phyloP scores from a whole-genome alignment of 2,329 filamentous ascomycete species.

The Penicillium rolfsii region DNA sequence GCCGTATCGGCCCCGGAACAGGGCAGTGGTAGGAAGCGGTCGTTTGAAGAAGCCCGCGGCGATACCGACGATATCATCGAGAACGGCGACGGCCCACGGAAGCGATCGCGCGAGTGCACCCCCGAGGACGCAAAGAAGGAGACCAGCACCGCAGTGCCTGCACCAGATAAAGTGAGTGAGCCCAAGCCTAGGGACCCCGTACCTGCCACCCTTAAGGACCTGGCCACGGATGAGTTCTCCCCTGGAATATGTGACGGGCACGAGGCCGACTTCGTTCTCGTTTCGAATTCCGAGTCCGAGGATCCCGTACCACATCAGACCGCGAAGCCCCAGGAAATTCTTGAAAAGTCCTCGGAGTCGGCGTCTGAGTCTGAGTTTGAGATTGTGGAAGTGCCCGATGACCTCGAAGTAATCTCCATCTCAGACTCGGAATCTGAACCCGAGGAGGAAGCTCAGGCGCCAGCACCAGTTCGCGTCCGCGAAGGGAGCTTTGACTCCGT shows the following conservation, averaged over 20 bases:
- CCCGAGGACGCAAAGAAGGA: conserved; percentile 19
- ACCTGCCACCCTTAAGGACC: conserved; percentile 7
- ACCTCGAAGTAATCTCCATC: background rate
- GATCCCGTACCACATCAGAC: background rate
- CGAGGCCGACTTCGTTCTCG: background rate
- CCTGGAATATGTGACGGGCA: background rate
- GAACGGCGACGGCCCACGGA: conserved; percentile 40
- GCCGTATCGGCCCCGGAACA: conserved; percentile 23
- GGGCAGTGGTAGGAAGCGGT: conserved; percentile 40
- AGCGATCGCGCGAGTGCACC: conserved; percentile 49
- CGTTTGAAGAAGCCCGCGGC: conserved; percentile 38
- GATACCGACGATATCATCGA: conserved; percentile 33
- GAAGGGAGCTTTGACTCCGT: background rate
- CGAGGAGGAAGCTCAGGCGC: background rate
- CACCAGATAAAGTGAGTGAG: conserved; percentile 6
- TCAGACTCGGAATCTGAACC: conserved; percentile 7
- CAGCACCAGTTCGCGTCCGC: background rate
- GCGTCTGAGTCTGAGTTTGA: background rate
- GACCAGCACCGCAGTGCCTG: conserved; percentile 4
- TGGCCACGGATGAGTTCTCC: conserved; percentile 12
- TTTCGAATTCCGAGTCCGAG: conserved; percentile 4
- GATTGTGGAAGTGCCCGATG: background rate
- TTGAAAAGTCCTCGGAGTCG: background rate
- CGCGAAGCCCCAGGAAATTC: background rate
- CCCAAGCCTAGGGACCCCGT: background rate